Evolutionary conservation across 192 early-diverging fungal species (phyloP).

Genomic region (Glomus cerebriforme): DNA sequence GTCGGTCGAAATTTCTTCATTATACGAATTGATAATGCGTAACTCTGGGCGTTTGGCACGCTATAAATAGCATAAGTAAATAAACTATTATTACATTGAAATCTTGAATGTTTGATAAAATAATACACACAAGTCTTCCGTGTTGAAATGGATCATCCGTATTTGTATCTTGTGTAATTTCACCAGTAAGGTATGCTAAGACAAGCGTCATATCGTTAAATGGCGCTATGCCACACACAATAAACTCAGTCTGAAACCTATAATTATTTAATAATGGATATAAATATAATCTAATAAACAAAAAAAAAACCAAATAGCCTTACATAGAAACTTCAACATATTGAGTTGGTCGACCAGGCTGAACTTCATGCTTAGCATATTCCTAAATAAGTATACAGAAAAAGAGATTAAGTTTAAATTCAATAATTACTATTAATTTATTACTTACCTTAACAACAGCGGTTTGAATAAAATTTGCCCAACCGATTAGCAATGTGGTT

Average conservation of each 20-base stretch:
- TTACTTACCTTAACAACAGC: slow-evolving; percentile 68
- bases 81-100: background rate
- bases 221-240: slow-evolving; percentile 87
- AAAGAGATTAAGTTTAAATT: background rate
- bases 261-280: slow-evolving; percentile 13
- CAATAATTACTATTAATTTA: background rate
- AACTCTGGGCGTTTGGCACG: slow-evolving; percentile 82
- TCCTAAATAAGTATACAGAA: slow-evolving; percentile 16
- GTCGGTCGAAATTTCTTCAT: slow-evolving; percentile 88
- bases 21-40: slow-evolving; percentile 79
- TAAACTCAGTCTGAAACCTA: slow-evolving; percentile 77
- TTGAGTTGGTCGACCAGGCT: slow-evolving; percentile 48
- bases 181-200: slow-evolving; percentile 66
- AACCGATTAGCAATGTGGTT: slow-evolving; percentile 82
- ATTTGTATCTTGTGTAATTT: slow-evolving; percentile 58
- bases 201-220: slow-evolving; percentile 70
- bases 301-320: background rate
- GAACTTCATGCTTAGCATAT: background rate
- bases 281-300: slow-evolving; percentile 10
- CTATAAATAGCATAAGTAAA: slow-evolving; percentile 5
- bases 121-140: slow-evolving; percentile 35
- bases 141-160: slow-evolving; percentile 37
- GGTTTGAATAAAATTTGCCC: slow-evolving; percentile 93
- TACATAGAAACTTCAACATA: slow-evolving; percentile 64
- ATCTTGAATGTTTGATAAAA: background rate